phyloP scores from a whole-genome alignment of 352 stramenopile species.

The Globisporangium heterothallicum region DNA sequence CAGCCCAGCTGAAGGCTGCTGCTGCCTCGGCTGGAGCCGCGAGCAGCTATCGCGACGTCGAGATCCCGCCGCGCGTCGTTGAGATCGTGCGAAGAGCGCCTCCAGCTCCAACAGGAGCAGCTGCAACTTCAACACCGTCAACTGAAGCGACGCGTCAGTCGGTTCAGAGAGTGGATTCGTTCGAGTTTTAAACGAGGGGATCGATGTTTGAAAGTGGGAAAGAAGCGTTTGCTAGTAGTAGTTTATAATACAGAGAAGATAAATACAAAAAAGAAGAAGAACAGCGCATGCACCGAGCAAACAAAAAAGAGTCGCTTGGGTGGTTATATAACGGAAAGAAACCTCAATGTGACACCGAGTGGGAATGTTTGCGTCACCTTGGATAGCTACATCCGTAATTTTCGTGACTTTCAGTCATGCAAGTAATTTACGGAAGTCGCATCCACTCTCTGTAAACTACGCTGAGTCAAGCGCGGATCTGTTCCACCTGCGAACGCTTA shows the following conservation, averaged over 20 bases:
- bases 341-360: neutral
- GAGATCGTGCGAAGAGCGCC: conserved; percentile 10
- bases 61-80: conserved; percentile 10
- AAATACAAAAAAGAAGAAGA: too few species aligned
- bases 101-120: neutral
- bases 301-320: neutral
- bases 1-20: neutral
- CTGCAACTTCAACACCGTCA: neutral
- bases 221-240: neutral
- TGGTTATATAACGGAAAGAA: conserved; percentile 3
- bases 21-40: too few species aligned
- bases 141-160: neutral
- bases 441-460: neutral
- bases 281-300: neutral
- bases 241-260: neutral
- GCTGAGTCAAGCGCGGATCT: neutral
- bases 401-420: neutral
- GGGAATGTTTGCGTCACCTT: neutral
- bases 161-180: neutral
- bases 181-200: neutral
- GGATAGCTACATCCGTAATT: neutral
- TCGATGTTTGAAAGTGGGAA: neutral
- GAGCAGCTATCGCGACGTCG: neutral
- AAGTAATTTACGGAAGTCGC: neutral
- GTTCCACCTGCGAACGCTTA: neutral